Percentiles rank a stretch among this genome's conserved stretches.
Conservation (phyloP, 768 basidiomycete species). For the Rhizopogon vesiculosus region DNA sequence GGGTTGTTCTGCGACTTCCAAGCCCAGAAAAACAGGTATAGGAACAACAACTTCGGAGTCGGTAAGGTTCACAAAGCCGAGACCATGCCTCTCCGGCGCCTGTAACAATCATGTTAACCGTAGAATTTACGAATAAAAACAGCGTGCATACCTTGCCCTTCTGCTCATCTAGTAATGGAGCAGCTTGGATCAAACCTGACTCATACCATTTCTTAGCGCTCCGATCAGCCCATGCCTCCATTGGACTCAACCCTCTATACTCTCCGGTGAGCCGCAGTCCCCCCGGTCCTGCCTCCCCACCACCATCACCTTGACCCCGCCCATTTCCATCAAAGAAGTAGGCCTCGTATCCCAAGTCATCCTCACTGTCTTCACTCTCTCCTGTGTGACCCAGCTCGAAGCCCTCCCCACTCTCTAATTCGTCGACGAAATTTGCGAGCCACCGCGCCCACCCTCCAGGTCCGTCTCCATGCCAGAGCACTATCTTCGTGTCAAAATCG, state of each 20-base stretch:
- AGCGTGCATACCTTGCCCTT: conserved; percentile 44
- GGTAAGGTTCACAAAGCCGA: conserved; percentile 36
- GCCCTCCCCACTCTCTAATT: conserved; percentile 86
- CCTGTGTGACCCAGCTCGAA: conserved; percentile 66
- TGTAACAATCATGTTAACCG: conserved; percentile 22
- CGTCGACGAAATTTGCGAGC: conserved; percentile 87
- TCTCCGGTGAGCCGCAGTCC: conserved; percentile 77
- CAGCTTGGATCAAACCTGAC: conserved; percentile 61
- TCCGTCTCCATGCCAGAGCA: conserved; percentile 90
- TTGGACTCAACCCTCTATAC: conserved; percentile 87
- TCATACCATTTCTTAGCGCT: conserved; percentile 86
- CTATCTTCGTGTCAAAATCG: conserved; percentile 97
- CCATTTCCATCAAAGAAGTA: conserved; percentile 84
- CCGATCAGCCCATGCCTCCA: conserved; percentile 91
- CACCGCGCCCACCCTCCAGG: conserved; percentile 92
- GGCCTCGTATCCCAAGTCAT: conserved; percentile 79
- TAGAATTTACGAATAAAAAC: background rate
- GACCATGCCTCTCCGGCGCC: conserved; percentile 40
- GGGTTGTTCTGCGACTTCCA: conserved; percentile 12
- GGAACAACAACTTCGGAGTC: conserved; percentile 54
- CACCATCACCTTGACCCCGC: conserved; percentile 73
- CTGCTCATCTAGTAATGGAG: conserved; percentile 35
- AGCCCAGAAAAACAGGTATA: conserved; percentile 56
- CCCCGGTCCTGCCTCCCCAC: conserved; percentile 66
- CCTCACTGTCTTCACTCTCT: conserved; percentile 75